Conservation (phyloP, 768 basidiomycete genomes). For the Collybia sp. region DNA sequence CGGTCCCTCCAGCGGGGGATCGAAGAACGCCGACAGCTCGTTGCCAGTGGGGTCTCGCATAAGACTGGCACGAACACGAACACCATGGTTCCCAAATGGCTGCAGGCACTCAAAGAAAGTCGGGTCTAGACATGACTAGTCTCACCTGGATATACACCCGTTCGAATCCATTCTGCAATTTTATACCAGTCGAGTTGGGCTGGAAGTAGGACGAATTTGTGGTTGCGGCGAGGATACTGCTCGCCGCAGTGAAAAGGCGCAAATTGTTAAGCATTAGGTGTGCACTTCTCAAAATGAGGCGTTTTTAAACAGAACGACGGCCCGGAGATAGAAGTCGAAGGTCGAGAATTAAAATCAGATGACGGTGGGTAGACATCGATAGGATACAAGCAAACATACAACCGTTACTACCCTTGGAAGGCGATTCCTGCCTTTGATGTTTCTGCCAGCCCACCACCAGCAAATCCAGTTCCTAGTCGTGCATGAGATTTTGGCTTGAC, state of each 20-base stretch:
- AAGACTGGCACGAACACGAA: slow-evolving; percentile 29
- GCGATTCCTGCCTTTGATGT: slow-evolving; percentile 74
- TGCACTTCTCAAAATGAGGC: no score
- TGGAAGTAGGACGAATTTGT: slow-evolving; percentile 15
- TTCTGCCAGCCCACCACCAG: slow-evolving; percentile 93
- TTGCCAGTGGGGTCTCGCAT: slow-evolving; percentile 27
- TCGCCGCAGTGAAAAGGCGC: no score
- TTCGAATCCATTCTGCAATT: slow-evolving; percentile 30
- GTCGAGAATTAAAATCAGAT: no score
- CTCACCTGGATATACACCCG: slow-evolving; percentile 26
- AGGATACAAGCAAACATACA: no score
- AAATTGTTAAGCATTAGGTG: no score
- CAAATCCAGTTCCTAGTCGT: slow-evolving; percentile 79
- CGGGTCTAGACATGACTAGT: background rate
- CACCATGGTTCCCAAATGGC: slow-evolving; percentile 31
- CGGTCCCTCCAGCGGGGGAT: slow-evolving; percentile 30
- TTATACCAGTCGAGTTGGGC: slow-evolving; percentile 26
- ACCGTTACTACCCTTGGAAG: slow-evolving; percentile 67
- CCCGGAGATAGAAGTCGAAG: no score
- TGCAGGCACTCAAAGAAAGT: slow-evolving; percentile 5
- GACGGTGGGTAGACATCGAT: no score
- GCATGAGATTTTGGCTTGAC: background rate
- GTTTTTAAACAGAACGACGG: no score
- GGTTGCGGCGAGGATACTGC: background rate
- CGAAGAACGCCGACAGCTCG: slow-evolving; percentile 28